Conservation (phyloP, 805 yeast genomes). For the Wickerhamiella alocasiicola region DNA sequence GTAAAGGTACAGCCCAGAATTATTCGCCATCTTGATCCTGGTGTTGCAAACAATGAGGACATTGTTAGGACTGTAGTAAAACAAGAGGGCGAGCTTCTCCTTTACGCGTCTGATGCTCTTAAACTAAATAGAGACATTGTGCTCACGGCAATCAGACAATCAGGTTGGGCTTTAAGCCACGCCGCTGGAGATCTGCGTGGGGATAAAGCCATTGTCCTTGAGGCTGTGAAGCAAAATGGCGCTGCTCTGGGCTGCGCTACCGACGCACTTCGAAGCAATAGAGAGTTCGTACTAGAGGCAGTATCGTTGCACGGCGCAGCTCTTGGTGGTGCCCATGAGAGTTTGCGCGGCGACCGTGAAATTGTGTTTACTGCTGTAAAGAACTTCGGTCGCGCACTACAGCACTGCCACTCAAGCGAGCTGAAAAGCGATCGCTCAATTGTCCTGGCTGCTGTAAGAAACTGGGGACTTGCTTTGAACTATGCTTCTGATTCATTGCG, state of each 20-base stretch:
- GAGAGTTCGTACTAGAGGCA: background rate
- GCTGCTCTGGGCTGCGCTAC: background rate
- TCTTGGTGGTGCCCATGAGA: background rate
- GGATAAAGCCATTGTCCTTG: background rate
- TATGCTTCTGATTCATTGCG: constrained; percentile 1
- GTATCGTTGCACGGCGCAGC: background rate
- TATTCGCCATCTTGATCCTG: background rate
- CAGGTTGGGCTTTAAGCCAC: background rate
- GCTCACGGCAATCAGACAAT: background rate
- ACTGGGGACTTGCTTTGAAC: background rate
- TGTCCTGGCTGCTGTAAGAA: constrained; percentile 5
- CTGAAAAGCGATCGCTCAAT: background rate
- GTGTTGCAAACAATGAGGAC: background rate
- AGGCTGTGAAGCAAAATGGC: constrained; percentile 4
- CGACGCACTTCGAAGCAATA: background rate
- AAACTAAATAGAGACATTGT: background rate
- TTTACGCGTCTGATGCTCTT: background rate
- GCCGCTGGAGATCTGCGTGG: background rate
- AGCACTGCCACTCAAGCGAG: constrained; percentile 1
- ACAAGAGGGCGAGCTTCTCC: constrained; percentile 1
- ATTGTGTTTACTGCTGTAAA: constrained; percentile 3
- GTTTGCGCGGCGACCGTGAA: background rate
- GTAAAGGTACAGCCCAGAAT: background rate
- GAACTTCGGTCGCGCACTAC: background rate
- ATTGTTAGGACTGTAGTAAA: background rate